Evolutionary conservation across 805 yeast species (phyloP).

Genomic region (Zygosaccharomyces gambellarensis): DNA sequence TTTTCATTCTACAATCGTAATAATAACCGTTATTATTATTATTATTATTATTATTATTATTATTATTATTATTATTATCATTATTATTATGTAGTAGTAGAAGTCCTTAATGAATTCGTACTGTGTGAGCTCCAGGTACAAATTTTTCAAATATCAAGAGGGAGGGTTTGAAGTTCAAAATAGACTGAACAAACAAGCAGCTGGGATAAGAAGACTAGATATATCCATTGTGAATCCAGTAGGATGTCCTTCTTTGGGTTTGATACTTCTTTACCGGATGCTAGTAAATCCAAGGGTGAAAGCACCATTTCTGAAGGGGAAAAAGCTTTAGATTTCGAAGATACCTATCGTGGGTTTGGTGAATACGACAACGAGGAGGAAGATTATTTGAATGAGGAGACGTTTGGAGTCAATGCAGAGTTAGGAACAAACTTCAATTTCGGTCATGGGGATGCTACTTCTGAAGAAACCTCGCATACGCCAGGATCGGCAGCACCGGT

Average conservation of each 20-base stretch:
- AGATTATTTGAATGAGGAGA: slow-evolving; percentile 41
- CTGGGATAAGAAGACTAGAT: not conserved
- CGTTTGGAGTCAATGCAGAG: slow-evolving; percentile 32
- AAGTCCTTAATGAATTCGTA: slow-evolving; percentile 6
- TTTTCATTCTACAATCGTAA: too few species aligned
- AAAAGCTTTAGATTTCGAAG: slow-evolving; percentile 66
- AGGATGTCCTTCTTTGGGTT: slow-evolving; percentile 37
- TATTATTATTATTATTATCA: too few species aligned
- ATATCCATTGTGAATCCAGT: not conserved
- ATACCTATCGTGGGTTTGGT: slow-evolving; percentile 75
- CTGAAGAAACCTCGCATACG: slow-evolving; percentile 2
- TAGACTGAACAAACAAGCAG: not conserved
- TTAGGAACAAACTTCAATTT: slow-evolving; percentile 36
- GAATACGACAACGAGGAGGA: slow-evolving; percentile 69
- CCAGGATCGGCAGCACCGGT: slow-evolving; percentile 36
- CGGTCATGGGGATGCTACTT: slow-evolving; percentile 23
- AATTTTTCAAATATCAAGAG: slow-evolving; percentile 6
- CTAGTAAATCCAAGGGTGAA: slow-evolving; percentile 5
- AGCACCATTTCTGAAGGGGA: slow-evolving; percentile 9
- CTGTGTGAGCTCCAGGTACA: slow-evolving; percentile 1
- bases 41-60: too few species aligned
- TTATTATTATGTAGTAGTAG: not conserved
- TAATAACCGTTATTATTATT: too few species aligned
- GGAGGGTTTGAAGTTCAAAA: not conserved
- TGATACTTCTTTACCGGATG: slow-evolving; percentile 22